Percentiles rank a stretch among this genome's conserved stretches.
These are phyloP conservation scores for Rosa hybrid DNA, from an alignment of 331 rosid species.

Conservation along the genomic window DNA sequence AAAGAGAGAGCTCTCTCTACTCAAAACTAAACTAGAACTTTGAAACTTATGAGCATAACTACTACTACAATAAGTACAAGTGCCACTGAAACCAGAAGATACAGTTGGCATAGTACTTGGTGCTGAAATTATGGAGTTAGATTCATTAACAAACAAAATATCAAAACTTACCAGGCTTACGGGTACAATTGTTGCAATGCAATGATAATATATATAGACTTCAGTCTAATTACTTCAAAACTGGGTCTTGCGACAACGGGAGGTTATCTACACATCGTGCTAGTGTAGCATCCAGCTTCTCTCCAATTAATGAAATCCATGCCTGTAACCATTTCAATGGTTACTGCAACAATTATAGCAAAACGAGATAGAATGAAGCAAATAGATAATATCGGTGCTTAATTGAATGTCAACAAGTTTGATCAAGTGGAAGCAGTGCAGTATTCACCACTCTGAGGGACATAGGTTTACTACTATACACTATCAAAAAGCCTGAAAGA, in stretches of 20 bases:
- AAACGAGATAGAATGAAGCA: neutral
- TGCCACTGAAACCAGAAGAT: neutral
- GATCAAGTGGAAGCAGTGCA: neutral
- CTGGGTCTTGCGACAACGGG: slow-evolving; percentile 39
- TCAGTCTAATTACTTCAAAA: slow-evolving; percentile 29
- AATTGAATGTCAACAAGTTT: slow-evolving; percentile 12
- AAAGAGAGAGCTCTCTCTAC: neutral
- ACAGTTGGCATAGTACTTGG: neutral
- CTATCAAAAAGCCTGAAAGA: neutral
- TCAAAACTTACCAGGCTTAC: slow-evolving; percentile 16
- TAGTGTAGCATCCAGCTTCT: slow-evolving; percentile 74
- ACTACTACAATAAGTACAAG: neutral
- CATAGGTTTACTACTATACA: neutral
- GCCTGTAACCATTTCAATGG: slow-evolving; percentile 33
- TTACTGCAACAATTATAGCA: neutral
- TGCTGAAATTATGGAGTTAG: neutral
- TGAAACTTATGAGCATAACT: neutral
- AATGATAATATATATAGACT: neutral
- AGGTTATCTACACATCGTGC: slow-evolving; percentile 39
- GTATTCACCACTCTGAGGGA: neutral
- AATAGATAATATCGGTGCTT: slow-evolving; percentile 3
- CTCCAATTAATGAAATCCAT: slow-evolving; percentile 57
- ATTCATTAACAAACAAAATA: neutral
- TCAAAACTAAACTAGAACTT: neutral
- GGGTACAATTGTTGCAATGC: neutral